phyloP scores from a whole-genome alignment of 225 moss, liverwort and hornwort genomes.

The Thuidium tamariscinum region DNA sequence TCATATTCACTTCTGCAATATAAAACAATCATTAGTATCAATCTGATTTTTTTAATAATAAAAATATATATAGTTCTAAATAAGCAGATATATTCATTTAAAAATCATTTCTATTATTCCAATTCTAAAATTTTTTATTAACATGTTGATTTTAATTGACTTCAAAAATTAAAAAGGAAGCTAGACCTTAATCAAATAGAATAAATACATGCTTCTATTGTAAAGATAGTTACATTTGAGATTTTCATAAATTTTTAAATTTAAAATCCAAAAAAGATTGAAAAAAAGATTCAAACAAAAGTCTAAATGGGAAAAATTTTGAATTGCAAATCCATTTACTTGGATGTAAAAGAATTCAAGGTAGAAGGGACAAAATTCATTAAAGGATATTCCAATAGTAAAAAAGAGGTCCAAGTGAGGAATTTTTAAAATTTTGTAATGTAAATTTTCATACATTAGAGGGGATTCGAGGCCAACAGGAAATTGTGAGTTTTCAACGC shows the following conservation, averaged over 20 bases:
- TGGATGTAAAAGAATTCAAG: not conserved
- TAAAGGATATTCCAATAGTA: fast-evolving
- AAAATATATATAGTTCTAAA: too few relatives aligned
- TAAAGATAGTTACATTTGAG: not conserved
- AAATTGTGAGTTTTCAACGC: too few relatives aligned
- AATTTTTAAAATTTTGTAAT: not conserved
- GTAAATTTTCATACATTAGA: too few relatives aligned
- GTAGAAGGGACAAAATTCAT: too few relatives aligned
- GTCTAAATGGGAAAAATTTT: fast-evolving
- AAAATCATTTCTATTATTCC: fast-evolving
- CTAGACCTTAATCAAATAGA: fast-evolving
- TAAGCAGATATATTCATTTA: not conserved
- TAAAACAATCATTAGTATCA: not conserved
- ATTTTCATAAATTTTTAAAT: not conserved
- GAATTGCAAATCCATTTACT: not conserved
- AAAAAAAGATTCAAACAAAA: not conserved
- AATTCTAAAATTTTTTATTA: not conserved
- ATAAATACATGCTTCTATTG: not conserved
- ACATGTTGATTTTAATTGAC: not conserved
- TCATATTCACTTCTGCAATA: not conserved
- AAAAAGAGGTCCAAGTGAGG: too few relatives aligned
- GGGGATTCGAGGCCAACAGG: too few relatives aligned
- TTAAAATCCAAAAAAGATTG: fast-evolving
- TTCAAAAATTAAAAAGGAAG: too few relatives aligned
- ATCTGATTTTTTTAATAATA: not conserved